A percentile compares a stretch with the other conserved stretches of the same genome.
Evolutionary conservation across 2,329 filamentous ascomycete genomes (phyloP).

Genomic region (Chlorencoelia australis): DNA sequence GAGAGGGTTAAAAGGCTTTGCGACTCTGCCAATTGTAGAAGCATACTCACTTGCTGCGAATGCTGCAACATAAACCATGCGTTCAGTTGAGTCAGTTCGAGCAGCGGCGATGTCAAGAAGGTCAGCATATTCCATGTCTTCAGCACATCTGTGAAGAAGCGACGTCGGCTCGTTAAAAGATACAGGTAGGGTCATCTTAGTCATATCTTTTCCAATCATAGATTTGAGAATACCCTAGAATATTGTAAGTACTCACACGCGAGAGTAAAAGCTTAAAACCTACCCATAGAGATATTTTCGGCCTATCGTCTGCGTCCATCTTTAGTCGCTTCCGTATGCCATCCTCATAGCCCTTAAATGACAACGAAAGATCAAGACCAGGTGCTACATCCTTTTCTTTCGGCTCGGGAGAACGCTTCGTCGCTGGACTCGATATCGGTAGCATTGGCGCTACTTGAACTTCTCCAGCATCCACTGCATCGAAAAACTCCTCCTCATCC

Average conservation of each 20-base stretch:
- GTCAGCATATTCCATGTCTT: constrained; percentile 97
- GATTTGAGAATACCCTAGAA: constrained; percentile 85
- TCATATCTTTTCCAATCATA: constrained; percentile 99
- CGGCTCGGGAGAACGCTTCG: constrained; percentile 17
- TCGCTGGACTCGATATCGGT: constrained; percentile 29
- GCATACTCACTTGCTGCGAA: constrained; percentile 97
- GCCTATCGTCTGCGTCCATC: constrained; percentile 84
- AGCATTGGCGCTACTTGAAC: constrained; percentile 70
- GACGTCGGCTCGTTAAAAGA: constrained; percentile 99
- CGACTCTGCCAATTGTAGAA: constrained; percentile 90
- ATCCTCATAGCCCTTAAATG: constrained; percentile 87
- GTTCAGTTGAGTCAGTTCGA: constrained; percentile 76
- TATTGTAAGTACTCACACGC: constrained; percentile 17
- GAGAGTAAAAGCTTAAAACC: constrained; percentile 27
- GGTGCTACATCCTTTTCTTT: constrained; percentile 35
- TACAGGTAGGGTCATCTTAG: constrained; percentile 96
- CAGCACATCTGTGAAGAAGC: constrained; percentile 83
- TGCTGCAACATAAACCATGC: constrained; percentile 86
- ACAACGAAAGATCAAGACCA: constrained; percentile 57
- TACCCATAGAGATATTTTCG: constrained; percentile 94
- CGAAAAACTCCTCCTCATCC: constrained; percentile 90
- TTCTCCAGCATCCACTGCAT: constrained; percentile 88
- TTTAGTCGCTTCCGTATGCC: constrained; percentile 70
- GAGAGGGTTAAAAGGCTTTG: constrained; percentile 95
- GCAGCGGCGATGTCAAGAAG: constrained; percentile 83